Conservation (phyloP, 2,329 filamentous ascomycete species). For the Apiospora marii region DNA sequence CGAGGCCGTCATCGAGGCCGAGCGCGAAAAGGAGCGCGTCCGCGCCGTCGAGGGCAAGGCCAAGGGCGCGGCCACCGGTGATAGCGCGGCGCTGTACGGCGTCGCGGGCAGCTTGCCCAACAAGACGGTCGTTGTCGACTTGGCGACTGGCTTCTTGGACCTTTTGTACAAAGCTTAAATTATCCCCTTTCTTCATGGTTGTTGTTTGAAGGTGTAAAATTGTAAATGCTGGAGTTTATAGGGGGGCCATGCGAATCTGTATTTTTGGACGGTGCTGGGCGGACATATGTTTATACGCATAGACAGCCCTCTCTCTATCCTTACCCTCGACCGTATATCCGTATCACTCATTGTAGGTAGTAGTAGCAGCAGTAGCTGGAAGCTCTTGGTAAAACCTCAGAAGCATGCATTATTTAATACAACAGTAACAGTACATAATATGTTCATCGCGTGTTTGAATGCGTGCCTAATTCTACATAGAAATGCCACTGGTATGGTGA, state of each 20-base stretch:
- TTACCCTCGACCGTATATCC: not conserved
- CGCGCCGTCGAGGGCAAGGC: constrained; percentile 73
- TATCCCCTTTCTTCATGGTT: too few species aligned
- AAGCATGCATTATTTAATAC: constrained; percentile 3
- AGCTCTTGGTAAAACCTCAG: not conserved
- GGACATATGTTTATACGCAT: not conserved
- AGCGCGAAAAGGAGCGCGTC: constrained; percentile 82
- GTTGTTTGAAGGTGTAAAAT: not conserved
- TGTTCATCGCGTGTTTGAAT: not conserved
- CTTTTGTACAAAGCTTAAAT: constrained; percentile 84
- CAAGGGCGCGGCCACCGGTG: constrained; percentile 74
- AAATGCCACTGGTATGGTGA: not conserved
- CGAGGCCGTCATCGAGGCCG: constrained; percentile 70
- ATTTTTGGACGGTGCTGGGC: not conserved
- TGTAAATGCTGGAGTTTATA: constrained; percentile 3
- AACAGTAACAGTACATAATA: not conserved
- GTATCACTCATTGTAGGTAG: not conserved
- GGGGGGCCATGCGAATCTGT: not conserved
- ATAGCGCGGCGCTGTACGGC: constrained; percentile 89
- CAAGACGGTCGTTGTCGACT: constrained; percentile 90
- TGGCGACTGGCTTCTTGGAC: constrained; percentile 91
- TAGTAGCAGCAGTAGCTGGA: not conserved
- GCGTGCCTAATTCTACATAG: not conserved
- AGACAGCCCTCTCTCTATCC: not conserved
- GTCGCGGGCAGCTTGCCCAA: constrained; percentile 95